Conservation (phyloP, 306 rosid genomes). For the Cucurbita moschata region DNA sequence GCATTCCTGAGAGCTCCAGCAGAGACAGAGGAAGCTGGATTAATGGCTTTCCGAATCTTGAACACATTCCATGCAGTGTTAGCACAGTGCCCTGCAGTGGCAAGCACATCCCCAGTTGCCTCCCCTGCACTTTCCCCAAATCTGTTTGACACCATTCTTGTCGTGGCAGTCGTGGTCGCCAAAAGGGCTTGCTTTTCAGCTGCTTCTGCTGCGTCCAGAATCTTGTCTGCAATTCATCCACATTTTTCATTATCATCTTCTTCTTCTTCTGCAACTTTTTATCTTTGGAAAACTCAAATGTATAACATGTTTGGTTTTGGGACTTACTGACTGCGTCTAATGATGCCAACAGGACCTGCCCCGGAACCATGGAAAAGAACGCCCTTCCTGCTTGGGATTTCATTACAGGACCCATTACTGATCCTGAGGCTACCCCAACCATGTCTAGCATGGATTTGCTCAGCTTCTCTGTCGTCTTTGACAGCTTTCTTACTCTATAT, state of each 20-base stretch:
- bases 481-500: slow-evolving; percentile 51
- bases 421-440: slow-evolving; percentile 61
- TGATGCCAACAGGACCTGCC: slow-evolving; percentile 78
- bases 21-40: slow-evolving; percentile 59
- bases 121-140: slow-evolving; percentile 85
- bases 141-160: slow-evolving; percentile 56
- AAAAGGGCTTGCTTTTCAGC: slow-evolving; percentile 75
- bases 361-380: slow-evolving; percentile 74
- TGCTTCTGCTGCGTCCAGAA: slow-evolving; percentile 83
- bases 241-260: not conserved
- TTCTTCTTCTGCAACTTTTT: too few relatives aligned
- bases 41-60: slow-evolving; percentile 68
- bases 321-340: slow-evolving; percentile 82
- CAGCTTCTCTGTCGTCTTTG: slow-evolving; percentile 68
- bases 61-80: slow-evolving; percentile 74
- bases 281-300: not conserved
- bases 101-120: slow-evolving; percentile 60
- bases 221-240: slow-evolving; percentile 37
- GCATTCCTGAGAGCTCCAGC: slow-evolving; percentile 45
- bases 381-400: slow-evolving; percentile 69
- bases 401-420: slow-evolving; percentile 56
- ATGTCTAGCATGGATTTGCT: slow-evolving; percentile 76
- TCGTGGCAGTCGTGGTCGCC: slow-evolving; percentile 61
- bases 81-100: slow-evolving; percentile 65
- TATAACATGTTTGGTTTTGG: not conserved